Conservation (phyloP, 352 stramenopile species). For the Salisapilia sapeloensis region DNA sequence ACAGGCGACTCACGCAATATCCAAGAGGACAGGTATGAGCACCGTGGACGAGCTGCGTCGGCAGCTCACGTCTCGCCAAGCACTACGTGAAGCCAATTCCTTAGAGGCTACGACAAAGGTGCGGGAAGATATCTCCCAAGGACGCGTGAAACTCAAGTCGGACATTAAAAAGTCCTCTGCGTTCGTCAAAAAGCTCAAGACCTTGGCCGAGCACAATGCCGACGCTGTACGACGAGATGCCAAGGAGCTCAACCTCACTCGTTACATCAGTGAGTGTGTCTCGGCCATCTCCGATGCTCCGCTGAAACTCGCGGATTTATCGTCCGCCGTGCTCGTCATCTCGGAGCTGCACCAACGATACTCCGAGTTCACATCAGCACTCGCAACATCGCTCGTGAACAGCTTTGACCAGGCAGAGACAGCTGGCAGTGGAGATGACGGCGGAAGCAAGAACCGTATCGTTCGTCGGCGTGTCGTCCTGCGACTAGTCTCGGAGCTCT, state of each 20-base stretch:
- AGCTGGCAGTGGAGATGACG: constrained; percentile 47
- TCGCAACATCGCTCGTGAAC: constrained; percentile 33
- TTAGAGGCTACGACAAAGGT: constrained; percentile 18
- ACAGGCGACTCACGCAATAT: too few species aligned
- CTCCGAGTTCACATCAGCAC: constrained; percentile 58
- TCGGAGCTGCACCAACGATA: constrained; percentile 88
- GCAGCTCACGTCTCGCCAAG: constrained; percentile 9
- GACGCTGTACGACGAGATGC: constrained; percentile 75
- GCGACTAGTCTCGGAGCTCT: constrained; percentile 71
- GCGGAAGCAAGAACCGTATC: constrained; percentile 63
- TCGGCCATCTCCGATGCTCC: constrained; percentile 71
- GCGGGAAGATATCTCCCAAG: constrained; percentile 66
- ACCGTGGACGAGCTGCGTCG: constrained; percentile 31
- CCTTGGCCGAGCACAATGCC: constrained; percentile 52
- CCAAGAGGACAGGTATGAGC: too few species aligned
- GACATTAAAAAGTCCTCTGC: constrained; percentile 97
- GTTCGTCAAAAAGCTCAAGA: constrained; percentile 94
- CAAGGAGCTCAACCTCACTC: constrained; percentile 84
- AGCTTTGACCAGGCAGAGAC: constrained; percentile 33
- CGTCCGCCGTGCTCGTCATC: constrained; percentile 68
- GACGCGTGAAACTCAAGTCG: constrained; percentile 88
- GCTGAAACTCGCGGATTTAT: constrained; percentile 77
- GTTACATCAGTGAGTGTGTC: constrained; percentile 92
- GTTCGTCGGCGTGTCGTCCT: constrained; percentile 57
- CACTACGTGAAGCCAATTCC: constrained; percentile 44